These are phyloP conservation scores for Aphanomyces invadans DNA, from an alignment of 352 stramenopile genomes.

Conservation along the genomic window DNA sequence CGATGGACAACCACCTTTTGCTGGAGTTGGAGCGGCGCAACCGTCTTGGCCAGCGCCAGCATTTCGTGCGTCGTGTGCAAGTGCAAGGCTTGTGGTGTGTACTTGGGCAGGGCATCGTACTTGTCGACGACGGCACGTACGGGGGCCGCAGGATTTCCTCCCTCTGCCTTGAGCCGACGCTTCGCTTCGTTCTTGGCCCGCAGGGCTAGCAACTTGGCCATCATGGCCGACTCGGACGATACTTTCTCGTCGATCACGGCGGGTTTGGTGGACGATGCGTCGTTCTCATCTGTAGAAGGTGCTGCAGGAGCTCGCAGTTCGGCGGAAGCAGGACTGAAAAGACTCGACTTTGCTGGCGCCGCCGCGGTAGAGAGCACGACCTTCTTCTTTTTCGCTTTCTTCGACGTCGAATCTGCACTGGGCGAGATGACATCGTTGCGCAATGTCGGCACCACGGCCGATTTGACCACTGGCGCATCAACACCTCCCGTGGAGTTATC, in stretches of 20 bases:
- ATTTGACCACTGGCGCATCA: slow-evolving; percentile 25
- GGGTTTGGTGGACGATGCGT: neutral
- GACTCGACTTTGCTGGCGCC: neutral
- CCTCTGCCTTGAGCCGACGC: slow-evolving; percentile 33
- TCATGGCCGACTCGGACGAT: slow-evolving; percentile 58
- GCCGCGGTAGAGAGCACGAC: slow-evolving; percentile 4
- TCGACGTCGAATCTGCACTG: neutral
- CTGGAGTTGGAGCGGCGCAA: slow-evolving; percentile 46
- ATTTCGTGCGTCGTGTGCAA: slow-evolving; percentile 60
- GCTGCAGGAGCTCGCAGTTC: neutral
- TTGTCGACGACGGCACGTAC: slow-evolving; percentile 25
- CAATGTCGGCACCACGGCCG: too few species aligned
- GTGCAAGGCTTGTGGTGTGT: slow-evolving; percentile 57
- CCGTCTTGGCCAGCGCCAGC: slow-evolving; percentile 42
- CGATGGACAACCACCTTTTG: slow-evolving; percentile 65
- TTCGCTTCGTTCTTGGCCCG: slow-evolving; percentile 72
- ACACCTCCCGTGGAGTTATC: slow-evolving; percentile 26
- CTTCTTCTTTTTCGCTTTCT: slow-evolving; percentile 25
- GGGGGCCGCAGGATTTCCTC: slow-evolving; percentile 3
- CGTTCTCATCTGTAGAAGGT: neutral
- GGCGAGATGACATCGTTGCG: too few species aligned
- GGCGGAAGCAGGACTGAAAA: neutral
- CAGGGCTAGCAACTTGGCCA: slow-evolving; percentile 58
- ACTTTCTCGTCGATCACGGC: slow-evolving; percentile 3
- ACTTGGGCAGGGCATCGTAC: slow-evolving; percentile 36